Evolutionary conservation across 768 basidiomycete genomes (phyloP), one percentile per base, ranked within the genome.

Genomic region (Suillus hirtellus): DNA sequence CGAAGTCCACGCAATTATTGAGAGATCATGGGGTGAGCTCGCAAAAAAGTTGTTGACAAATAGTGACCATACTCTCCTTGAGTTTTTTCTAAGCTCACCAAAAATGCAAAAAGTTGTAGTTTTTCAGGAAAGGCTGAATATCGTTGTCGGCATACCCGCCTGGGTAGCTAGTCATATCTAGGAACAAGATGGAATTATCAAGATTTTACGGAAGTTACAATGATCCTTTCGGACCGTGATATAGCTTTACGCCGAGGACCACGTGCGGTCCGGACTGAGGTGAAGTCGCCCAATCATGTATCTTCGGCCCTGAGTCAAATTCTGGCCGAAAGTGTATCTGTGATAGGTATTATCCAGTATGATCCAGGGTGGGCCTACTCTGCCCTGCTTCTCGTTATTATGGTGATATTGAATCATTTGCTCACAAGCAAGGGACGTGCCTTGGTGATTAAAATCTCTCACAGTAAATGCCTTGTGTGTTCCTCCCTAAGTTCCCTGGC

Each of bases 381-480:
- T 27, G 50, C 17, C 50, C 50, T 52, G 10, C 31, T 34, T 52
- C 50, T 52, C 50, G 19, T 52, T 19, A 53, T 53, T 34, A 53
- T 53, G 52, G 52, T 53, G 19, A 53, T 53, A 53, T 53, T 53
- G 52, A 11, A 53, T 31, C 9, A 31, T 34, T n/a, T 53, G 52
- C 34, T 34, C 31, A 53, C 17, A 34, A 8, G 27, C 8, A 50
- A 50, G 49, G 49, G 9, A 31, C 31, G 49, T 53, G 17, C 31
- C 50, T 55, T 54, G 53, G 35, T 35, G 35, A 38, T 24, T 24
- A 9, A 5, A 52, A 34, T 34, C 52, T 53, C 52, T 34, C 52
- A 53, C 52, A 53, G 52, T 34, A 34, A 34, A 53, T 53, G 52
- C 19, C 19, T 19, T 52, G 50, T 52, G 50, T 34, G 21, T 56